Evolutionary conservation across 2,329 filamentous ascomycete genomes (phyloP), one percentile per base, ranked within the genome.

Genomic region (Trichophyton mentagrophytes): DNA sequence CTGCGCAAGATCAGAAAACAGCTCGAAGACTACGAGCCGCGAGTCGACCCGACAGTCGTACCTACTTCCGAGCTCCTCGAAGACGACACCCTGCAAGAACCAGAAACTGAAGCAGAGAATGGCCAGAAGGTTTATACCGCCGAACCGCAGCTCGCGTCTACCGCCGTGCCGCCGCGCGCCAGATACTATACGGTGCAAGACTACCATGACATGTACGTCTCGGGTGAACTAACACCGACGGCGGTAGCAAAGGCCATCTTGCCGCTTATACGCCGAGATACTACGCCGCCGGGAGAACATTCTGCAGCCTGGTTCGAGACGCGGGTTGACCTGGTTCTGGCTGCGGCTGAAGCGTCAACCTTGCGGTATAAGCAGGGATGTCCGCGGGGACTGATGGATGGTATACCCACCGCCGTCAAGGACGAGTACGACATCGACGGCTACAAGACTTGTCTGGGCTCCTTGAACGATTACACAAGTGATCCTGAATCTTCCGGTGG

Each of bases 371-470:
- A 80, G 57, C 76, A 78, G 8, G 85, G 86, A 0, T 78, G 79
- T 63, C 80, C 83, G 0, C 71, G 87, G 7, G 78, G 86, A n/a
- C 71, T 87, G 8, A 75, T 92, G 2, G 88, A 92, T 67, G 89
- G 89, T 8, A 83, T 92, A 1, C 89, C 88, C 0, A 80, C 90
- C 44, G 85, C 85, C 0, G 82, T 90, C 67, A 92, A 92, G 73
- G 88, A 90, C 67, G 88, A 92, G 66, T 78, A 84, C 20, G 78
- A 84, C 63, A 77, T 88, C 27, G 77, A 82, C 66, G 87, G 86
- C 17, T 89, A 88, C 68, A 78, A 80, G 33, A 81, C 78, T 64
- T 83, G 82, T 62, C 73, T 79, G 46, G 88, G 86, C 40, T 83
- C 85, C 66, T 76, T 73, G 62, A 79, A 82, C 49, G 77, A 84